Conservation (phyloP, 192 early-diverging fungal genomes). For the Coemansia sp. region DNA sequence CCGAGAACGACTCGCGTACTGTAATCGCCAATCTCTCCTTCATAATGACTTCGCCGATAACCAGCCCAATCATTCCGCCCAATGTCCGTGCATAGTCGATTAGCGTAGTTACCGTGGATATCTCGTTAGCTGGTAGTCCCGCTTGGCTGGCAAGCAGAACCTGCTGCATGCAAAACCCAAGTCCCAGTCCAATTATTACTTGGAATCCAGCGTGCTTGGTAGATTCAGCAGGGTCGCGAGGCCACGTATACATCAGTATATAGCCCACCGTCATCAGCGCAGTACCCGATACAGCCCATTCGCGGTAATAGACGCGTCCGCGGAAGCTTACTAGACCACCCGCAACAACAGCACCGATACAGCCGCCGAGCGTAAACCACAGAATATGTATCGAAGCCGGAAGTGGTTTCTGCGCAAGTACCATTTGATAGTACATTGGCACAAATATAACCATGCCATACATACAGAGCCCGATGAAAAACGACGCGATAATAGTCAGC, state of each 20-base stretch:
- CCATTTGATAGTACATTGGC: conserved; percentile 50
- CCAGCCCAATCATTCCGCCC: conserved; percentile 57
- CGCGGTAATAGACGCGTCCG: conserved; percentile 38
- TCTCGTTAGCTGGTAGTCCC: conserved; percentile 37
- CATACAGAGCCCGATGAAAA: conserved; percentile 50
- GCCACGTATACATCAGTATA: conserved; percentile 52
- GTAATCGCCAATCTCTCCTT: conserved; percentile 49
- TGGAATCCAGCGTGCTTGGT: conserved; percentile 36
- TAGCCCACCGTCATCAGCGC: conserved; percentile 46
- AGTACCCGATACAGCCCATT: conserved; percentile 43
- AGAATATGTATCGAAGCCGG: conserved; percentile 36
- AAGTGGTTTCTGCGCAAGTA: conserved; percentile 26
- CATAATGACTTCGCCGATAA: conserved; percentile 48
- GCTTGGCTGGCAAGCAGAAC: conserved; percentile 49
- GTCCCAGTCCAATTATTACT: conserved; percentile 41
- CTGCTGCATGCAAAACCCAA: conserved; percentile 57
- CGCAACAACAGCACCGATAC: conserved; percentile 22
- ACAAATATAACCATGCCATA: conserved; percentile 56
- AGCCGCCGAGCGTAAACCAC: conserved; percentile 42
- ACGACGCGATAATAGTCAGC: conserved; percentile 28
- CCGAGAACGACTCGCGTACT: conserved; percentile 20
- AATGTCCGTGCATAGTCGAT: conserved; percentile 54
- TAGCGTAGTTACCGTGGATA: conserved; percentile 54
- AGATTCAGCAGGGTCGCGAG: conserved; percentile 10
- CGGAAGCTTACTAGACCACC: conserved; percentile 36